Base-by-base conservation (phyloP, 768 basidiomycete genomes). In the Termitomyces sp. region DNA sequence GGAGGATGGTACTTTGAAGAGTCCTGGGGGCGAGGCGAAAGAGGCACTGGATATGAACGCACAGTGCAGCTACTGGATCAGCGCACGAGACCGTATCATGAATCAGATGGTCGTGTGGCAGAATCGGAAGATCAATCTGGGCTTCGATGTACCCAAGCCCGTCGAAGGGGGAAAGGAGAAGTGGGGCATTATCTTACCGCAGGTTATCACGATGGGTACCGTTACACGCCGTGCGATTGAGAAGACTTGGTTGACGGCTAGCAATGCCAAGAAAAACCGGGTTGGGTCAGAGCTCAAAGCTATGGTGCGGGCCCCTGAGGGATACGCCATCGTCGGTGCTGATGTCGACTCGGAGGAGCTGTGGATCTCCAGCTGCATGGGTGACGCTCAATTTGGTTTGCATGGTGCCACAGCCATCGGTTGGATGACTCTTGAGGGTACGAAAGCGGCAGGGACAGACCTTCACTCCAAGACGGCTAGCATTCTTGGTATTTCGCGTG, bases 341-440 rank as follows among this genome's bases (percentile, higher is more conserved):
- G 97, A 99, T 72, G 97, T 99, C 24, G 97, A 99, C 74, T 96
- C 94, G 51, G 96, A 98, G 76, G 97, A 99, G 73, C 79, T 99
- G 24, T 98, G 97, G 97, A 98, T 98, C 65, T 96, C 96, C 20
- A 95, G 92, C 68, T 93, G 94, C 62, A 96, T 98, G 93, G 96
- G 96, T 0, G 97, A 98, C 69, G 92, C 95, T 0, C 96, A 99
- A 74, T 97, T 99, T 72, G 97, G 96, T 9, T 72, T 96, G 60
- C 96, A 99, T 67, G 96, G 96, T 12, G 94, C 95, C 12, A 96
- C 95, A 3, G 95, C 96, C 2, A 87, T 99, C 46, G 96, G 97
- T 3, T 98, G 96, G 96, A 98, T 99, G 96, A 98, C 96, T 16
- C 83, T 99, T 33, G 97, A 98, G 73, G 96, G 97, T 1, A 96